Evolutionary conservation across 768 basidiomycete genomes (phyloP).

Genomic region (Lactarius sanguifluus): DNA sequence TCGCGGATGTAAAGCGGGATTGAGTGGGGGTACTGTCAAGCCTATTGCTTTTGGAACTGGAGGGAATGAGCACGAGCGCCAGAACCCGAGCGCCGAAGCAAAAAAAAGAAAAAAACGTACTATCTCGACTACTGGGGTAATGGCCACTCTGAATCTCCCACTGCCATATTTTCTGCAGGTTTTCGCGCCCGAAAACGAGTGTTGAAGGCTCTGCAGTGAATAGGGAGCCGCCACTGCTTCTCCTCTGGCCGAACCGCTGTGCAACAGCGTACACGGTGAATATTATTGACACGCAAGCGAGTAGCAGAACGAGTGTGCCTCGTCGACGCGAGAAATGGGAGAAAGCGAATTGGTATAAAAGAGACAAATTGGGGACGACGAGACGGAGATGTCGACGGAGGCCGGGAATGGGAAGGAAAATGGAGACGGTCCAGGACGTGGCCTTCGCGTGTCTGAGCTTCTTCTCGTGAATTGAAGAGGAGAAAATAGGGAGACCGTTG

Average conservation of each 20-base stretch:
- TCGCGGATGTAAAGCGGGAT: slow-evolving; percentile 72
- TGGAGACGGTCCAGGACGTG: slow-evolving; percentile 56
- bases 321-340: slow-evolving; percentile 59
- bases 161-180: slow-evolving; percentile 88
- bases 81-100: slow-evolving; percentile 11
- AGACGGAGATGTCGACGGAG: slow-evolving; percentile 56
- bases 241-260: slow-evolving; percentile 61
- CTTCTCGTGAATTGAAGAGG: slow-evolving; percentile 68
- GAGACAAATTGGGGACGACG: slow-evolving; percentile 58
- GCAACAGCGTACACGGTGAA: slow-evolving; percentile 60
- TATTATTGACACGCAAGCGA: slow-evolving; percentile 47
- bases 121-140: slow-evolving; percentile 78
- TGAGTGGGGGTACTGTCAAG: slow-evolving; percentile 54
- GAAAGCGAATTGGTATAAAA: slow-evolving; percentile 56
- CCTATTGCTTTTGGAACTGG: slow-evolving; percentile 72
- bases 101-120: slow-evolving; percentile 49
- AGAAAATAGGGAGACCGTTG: slow-evolving; percentile 48
- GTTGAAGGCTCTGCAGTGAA: slow-evolving; percentile 62
- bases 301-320: slow-evolving; percentile 52
- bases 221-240: slow-evolving; percentile 55
- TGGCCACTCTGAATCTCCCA: slow-evolving; percentile 96
- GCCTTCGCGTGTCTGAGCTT: slow-evolving; percentile 46
- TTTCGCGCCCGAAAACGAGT: slow-evolving; percentile 71
- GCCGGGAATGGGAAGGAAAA: slow-evolving; percentile 62
- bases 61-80: slow-evolving; percentile 18